These are phyloP conservation scores for Raffaelea ambrosiae DNA, from an alignment of 2,329 filamentous ascomycete species.

Conservation along the genomic window DNA sequence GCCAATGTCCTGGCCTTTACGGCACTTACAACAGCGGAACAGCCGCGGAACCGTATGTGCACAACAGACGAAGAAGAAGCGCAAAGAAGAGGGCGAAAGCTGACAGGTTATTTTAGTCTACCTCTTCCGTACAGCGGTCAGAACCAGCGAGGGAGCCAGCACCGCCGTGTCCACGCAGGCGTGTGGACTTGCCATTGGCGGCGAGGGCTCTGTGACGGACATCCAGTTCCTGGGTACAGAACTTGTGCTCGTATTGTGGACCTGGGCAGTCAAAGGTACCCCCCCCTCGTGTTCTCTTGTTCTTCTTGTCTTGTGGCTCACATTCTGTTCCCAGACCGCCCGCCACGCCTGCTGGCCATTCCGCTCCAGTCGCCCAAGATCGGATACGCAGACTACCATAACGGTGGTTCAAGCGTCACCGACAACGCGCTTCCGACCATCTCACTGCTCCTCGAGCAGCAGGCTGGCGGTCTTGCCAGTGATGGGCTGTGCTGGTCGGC, in stretches of 20 bases:
- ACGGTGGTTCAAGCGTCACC: neutral
- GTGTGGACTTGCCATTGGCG: constrained; percentile 31
- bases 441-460: too few species aligned
- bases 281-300: neutral
- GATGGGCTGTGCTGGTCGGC: constrained; percentile 9
- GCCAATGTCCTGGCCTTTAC: constrained; percentile 28
- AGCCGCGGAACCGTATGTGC: constrained; percentile 27
- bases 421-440: too few species aligned
- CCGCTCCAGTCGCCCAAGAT: constrained; percentile 5
- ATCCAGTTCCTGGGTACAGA: constrained; percentile 60
- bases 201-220: constrained; percentile 42
- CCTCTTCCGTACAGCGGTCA: constrained; percentile 44
- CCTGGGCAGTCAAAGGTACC: constrained; percentile 20
- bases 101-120: constrained; percentile 33
- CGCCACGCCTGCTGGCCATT: constrained; percentile 9
- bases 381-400: constrained; percentile 1
- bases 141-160: constrained; percentile 52
- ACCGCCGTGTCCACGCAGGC: constrained; percentile 28
- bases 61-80: too few species aligned
- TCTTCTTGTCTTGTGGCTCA: neutral
- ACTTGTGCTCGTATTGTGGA: constrained; percentile 51
- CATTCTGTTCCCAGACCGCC: constrained; percentile 7
- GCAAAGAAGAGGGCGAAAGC: too few species aligned
- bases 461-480: neutral
- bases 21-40: constrained; percentile 11